phyloP scores from a whole-genome alignment of 129 eudicot species.

The Deinandra increscens region DNA sequence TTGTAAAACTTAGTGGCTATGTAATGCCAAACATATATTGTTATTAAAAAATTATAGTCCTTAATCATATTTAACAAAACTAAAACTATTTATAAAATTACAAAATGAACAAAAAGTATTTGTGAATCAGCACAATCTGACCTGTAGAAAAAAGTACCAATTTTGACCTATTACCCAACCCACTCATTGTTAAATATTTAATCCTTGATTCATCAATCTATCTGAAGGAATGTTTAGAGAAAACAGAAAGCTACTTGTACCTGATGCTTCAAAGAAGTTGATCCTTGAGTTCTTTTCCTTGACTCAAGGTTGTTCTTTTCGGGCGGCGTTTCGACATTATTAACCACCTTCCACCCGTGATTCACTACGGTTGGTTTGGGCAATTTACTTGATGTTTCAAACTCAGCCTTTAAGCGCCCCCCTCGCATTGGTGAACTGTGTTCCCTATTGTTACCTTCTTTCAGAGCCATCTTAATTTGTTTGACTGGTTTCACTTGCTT shows the following conservation, averaged over 20 bases:
- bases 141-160: neutral
- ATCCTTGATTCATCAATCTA: neutral
- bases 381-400: conserved; percentile 59
- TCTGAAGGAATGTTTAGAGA: neutral
- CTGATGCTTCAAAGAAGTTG: conserved; percentile 71
- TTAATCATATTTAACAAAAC: neutral
- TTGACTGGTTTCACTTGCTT: conserved; percentile 62
- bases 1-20: neutral
- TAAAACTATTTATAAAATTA: neutral
- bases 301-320: conserved; percentile 55
- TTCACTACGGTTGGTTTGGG: conserved; percentile 45
- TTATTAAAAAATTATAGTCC: neutral
- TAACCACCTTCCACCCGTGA: conserved; percentile 48
- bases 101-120: neutral
- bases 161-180: neutral
- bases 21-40: neutral
- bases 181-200: neutral
- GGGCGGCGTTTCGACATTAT: conserved; percentile 46
- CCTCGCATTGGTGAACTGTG: conserved; percentile 85
- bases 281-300: conserved; percentile 50
- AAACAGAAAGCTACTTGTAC: conserved; percentile 28
- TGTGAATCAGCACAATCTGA: neutral
- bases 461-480: conserved; percentile 52
- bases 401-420: conserved; percentile 37
- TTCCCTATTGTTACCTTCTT: conserved; percentile 82